Evolutionary conservation across 2,329 filamentous ascomycete genomes (phyloP), one percentile per base, ranked within the genome.

Genomic region (Neofusicoccum cordaticola): DNA sequence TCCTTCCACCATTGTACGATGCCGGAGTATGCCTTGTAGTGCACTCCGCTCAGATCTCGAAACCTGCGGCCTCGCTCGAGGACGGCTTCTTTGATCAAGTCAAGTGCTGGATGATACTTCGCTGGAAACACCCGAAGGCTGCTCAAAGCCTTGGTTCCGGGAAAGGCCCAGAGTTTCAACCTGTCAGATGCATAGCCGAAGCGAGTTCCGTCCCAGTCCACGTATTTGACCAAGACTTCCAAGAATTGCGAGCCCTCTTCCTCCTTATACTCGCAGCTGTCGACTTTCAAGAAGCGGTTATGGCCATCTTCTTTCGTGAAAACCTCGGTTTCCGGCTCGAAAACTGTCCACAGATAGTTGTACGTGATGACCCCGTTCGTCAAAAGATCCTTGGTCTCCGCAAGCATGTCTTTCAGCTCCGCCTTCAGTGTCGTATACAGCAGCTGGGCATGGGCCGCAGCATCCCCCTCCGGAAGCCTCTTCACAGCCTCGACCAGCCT

Each of bases 51-150:
- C 3, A 84, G 73, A 7, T 71, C 67, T 65, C 84, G 81, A 65
- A 82, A 79, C 45, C 77, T 75, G n/a, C 74, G 75, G 8, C 83
- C 84, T 3, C 82, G 79, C 19, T 77, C 73, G 22, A 81, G 74
- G 5, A 85, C 72, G 4, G 72, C 71, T 7, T 73, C 63, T 7
- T 72, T 74, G 13, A 85, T 67, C 1, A 72, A 70, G 0, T 77
- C 71, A 35, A 77, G 71, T 3, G 81, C 72, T 1, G 71, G 65
- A 67, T 84, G 81, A 64, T 77, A 82, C 1, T 78, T 71, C 1
- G 84, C 66, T 0, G 83, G 83, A 58, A 75, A 82, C 0, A 75
- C 76, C 0, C 73, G 67, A 3, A 85, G 74, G 0, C 74, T 72
- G 7, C 69, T 73, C 64, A 83, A 83, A 1, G 75, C 67, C 1